These are phyloP conservation scores for Eragrostis nindensis DNA, from an alignment of 176 grass and related monocot genomes.

Conservation along the genomic window DNA sequence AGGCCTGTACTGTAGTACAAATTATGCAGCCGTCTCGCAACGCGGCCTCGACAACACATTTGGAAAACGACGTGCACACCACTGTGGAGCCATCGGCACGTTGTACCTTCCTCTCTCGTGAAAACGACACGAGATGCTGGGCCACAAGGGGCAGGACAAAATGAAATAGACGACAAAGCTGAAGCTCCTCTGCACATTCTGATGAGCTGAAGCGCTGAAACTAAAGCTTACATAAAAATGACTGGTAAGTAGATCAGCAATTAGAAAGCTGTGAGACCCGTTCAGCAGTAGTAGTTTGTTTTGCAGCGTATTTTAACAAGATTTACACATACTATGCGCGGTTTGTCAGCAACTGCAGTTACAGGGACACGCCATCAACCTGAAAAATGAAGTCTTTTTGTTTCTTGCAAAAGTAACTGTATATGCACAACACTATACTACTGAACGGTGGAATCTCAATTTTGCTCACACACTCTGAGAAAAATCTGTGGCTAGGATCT, in stretches of 20 bases:
- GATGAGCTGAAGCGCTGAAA: not conserved
- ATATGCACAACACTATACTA: not conserved
- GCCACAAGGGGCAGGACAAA: not conserved
- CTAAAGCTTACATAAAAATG: too few species aligned
- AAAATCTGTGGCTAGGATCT: not conserved
- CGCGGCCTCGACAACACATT: not conserved
- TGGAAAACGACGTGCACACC: not conserved
- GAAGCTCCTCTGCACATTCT: not conserved
- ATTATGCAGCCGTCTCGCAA: not conserved
- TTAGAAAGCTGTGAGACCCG: too few species aligned
- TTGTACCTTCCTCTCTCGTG: not conserved
- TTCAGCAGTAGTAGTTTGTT: too few species aligned
- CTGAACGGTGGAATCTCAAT: not conserved
- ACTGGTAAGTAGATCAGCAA: too few species aligned
- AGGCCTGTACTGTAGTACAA: too few species aligned
- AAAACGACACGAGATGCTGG: not conserved
- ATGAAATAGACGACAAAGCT: not conserved
- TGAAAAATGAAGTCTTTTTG: not conserved
- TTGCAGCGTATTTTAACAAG: too few species aligned
- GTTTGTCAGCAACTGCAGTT: too few species aligned
- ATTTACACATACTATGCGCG: too few species aligned
- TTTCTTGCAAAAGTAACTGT: not conserved
- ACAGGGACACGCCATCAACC: not conserved
- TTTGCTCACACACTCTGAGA: not conserved
- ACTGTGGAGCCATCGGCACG: not conserved